Evolutionary conservation across 768 basidiomycete genomes (phyloP).

Genomic region (Cubamyces lactineus): DNA sequence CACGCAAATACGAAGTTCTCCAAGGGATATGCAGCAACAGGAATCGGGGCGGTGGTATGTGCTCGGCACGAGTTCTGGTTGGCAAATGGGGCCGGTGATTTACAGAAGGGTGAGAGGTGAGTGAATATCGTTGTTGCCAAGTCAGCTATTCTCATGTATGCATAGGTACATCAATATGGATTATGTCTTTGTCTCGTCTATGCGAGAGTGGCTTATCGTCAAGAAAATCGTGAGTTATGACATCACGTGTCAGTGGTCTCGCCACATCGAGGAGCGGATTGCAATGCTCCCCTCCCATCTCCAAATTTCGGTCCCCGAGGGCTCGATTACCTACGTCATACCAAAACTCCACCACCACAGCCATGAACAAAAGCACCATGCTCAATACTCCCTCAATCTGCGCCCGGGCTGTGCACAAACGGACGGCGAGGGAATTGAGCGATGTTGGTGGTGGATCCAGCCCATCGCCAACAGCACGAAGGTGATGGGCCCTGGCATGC

Average conservation of each 20-base stretch:
- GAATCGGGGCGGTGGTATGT: conserved; percentile 24
- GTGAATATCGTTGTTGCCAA: background rate
- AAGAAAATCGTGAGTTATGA: background rate
- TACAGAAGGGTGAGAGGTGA: conserved; percentile 33
- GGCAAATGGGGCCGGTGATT: conserved; percentile 28
- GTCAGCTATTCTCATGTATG: background rate
- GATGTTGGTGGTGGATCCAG: conserved; percentile 23
- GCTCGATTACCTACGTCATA: conserved; percentile 22
- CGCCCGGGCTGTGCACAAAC: conserved; percentile 16
- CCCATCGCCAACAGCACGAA: conserved; percentile 10
- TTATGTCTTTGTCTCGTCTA: background rate
- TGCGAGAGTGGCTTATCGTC: background rate
- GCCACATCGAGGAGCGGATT: conserved; percentile 29
- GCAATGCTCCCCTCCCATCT: conserved; percentile 3
- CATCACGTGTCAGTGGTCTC: conserved; percentile 35
- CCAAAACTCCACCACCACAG: conserved; percentile 39
- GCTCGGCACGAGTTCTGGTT: conserved; percentile 28
- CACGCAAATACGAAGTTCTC: conserved; percentile 2
- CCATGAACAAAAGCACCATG: conserved; percentile 31
- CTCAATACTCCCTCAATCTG: conserved; percentile 36
- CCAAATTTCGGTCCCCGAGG: background rate
- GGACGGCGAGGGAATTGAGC: conserved; percentile 33
- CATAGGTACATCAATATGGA: background rate
- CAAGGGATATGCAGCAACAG: conserved; percentile 17
- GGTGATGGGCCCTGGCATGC: conserved; percentile 24